A percentile compares a stretch with the other conserved stretches of the same genome.
These are phyloP conservation scores for Emmonsiellopsis sp. DNA, from an alignment of 2,329 filamentous ascomycete species.

Conservation along the genomic window DNA sequence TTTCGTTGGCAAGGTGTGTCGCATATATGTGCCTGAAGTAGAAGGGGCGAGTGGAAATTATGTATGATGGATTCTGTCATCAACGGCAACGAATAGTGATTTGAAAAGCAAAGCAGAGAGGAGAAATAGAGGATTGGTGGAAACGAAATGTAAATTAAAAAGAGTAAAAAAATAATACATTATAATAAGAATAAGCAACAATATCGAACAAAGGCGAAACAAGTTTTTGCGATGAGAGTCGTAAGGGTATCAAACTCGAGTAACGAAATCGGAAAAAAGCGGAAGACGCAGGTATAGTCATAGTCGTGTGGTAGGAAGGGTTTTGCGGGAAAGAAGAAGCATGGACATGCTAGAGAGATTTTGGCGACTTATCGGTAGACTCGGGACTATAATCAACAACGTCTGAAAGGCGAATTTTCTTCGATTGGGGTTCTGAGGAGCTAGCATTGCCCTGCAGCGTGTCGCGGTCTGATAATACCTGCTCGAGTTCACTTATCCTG, in stretches of 20 bases:
- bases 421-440: conserved; percentile 41
- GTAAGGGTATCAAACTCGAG: conserved; percentile 7
- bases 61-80: no score
- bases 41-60: no score
- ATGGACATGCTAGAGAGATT: background rate
- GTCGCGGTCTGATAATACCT: conserved; percentile 31
- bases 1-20: no score
- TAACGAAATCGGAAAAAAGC: background rate
- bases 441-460: conserved; percentile 15
- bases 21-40: no score
- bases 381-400: conserved; percentile 37
- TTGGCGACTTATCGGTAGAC: conserved; percentile 7
- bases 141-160: background rate
- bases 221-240: conserved; percentile 1
- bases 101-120: background rate
- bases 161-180: conserved; percentile 1
- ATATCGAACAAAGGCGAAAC: background rate
- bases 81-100: background rate
- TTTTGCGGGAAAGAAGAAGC: background rate
- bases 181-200: background rate
- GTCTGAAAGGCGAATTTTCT: conserved; percentile 50
- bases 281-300: background rate
- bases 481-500: conserved; percentile 69
- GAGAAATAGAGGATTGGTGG: no score
- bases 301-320: background rate